Evolutionary conservation across 2,329 filamentous ascomycete genomes (phyloP), one percentile per base, ranked within the genome.

Genomic region (Fusarium robinianum): DNA sequence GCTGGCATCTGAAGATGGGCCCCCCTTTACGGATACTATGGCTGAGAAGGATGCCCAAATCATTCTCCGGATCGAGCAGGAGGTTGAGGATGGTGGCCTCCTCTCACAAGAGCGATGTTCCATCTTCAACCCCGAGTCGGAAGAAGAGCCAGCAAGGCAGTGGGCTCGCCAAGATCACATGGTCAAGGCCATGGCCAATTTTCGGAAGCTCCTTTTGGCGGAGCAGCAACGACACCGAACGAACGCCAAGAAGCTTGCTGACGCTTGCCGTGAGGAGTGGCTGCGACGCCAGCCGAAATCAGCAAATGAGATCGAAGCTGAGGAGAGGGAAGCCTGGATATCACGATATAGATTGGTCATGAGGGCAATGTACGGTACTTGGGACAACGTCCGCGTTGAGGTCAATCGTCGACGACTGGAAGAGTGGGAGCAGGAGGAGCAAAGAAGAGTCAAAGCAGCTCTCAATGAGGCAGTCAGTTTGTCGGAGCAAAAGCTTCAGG

Each of bases 151-250:
- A 1, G 80, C 83, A 0, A 78, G 80, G 38, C 89, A 94, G 61
- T 97, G 89, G 75, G 84, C 87, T n/a, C 90, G 95, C 57, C 80
- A 83, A 62, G 91, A 97, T 62, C 88, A 97, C 63, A 77, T 97
- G 39, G 76, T 87, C 31, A 84, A 85, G 32, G 91, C 95, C 49
- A 85, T 87, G 46, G 64, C 85, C 9, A 86, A 91, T 57, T 92
- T 97, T 58, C 83, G 88, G 33, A 87, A 84, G 59, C 75, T 97
- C 23, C 81, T 97, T 71, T 70, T 85, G 3, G 80, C 83, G 44
- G 94, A 99, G 66, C 87, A 90, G 57, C 81, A 81, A 51, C 78
- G 84, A 9, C 92, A 97, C 67, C 82, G 82, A 23, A 75, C 80
- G n/a, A 75, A 79, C 3, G 92, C 92, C 2, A 95, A 90, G 66